Conservation (phyloP, 169 alveolate genomes). For the Fabrea salina region DNA sequence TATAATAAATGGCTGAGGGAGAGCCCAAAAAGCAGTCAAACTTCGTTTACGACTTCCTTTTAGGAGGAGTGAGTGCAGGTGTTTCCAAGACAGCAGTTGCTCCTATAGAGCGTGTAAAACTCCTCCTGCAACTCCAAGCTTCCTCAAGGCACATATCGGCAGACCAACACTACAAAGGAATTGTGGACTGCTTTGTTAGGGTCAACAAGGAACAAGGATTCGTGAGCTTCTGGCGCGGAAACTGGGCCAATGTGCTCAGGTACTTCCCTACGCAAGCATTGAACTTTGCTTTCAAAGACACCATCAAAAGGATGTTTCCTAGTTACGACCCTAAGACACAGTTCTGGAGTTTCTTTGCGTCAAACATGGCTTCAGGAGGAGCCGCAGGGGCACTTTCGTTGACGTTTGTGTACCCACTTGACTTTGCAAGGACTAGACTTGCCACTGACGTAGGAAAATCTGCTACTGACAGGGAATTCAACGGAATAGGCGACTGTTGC, state of each 20-base stretch:
- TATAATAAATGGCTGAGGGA: too few species aligned
- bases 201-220: constrained; percentile 95
- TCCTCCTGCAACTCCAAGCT: constrained; percentile 96
- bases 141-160: constrained; percentile 90
- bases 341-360: constrained; percentile 87
- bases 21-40: constrained; percentile 61
- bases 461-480: constrained; percentile 89
- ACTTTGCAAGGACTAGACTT: constrained; percentile 95
- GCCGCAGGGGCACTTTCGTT: constrained; percentile 94
- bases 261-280: constrained; percentile 98
- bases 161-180: constrained; percentile 95
- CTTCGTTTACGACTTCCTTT: constrained; percentile 87
- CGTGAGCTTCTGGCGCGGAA: constrained; percentile 94
- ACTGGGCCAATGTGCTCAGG: constrained; percentile 93
- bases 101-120: constrained; percentile 98
- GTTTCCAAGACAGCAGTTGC: constrained; percentile 97
- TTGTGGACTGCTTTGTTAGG: constrained; percentile 90
- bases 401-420: constrained; percentile 93
- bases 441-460: constrained; percentile 89
- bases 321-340: constrained; percentile 87
- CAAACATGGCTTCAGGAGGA: constrained; percentile 92
- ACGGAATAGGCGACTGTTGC: constrained; percentile 93
- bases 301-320: constrained; percentile 74
- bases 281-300: constrained; percentile 96
- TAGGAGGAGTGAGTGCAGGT: constrained; percentile 98